These are phyloP conservation scores for Coemansia guatemalensis DNA, from an alignment of 192 early-diverging fungal genomes.

Conservation along the genomic window DNA sequence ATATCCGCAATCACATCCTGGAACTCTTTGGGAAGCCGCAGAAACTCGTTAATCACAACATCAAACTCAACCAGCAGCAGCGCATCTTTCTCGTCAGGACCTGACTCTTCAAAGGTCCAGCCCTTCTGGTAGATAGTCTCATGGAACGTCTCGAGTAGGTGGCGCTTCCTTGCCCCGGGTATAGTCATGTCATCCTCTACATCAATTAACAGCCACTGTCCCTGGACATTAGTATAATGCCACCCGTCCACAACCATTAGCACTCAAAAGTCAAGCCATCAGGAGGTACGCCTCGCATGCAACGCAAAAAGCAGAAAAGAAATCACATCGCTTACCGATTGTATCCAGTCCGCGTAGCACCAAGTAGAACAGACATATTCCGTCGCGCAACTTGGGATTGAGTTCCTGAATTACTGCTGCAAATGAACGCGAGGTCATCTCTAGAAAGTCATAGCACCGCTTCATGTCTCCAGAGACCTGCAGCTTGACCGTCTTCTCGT, in stretches of 20 bases:
- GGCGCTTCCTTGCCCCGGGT: constrained; percentile 68
- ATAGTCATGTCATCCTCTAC: constrained; percentile 96
- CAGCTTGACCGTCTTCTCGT: constrained; percentile 57
- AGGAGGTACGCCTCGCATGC: background rate
- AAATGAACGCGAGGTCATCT: constrained; percentile 95
- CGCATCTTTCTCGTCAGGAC: constrained; percentile 93
- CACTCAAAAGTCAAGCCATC: background rate
- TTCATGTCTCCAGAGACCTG: constrained; percentile 58
- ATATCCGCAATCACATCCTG: constrained; percentile 90
- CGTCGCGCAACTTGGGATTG: constrained; percentile 74
- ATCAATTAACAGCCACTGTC: background rate
- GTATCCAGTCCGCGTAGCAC: constrained; percentile 96
- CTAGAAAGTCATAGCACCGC: constrained; percentile 88
- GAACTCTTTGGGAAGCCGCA: constrained; percentile 69
- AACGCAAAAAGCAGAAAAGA: background rate
- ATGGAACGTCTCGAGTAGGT: constrained; percentile 79
- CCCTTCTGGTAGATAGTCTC: constrained; percentile 73
- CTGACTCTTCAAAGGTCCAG: constrained; percentile 80
- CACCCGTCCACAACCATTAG: background rate
- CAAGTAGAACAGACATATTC: constrained; percentile 94
- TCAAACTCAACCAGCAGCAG: constrained; percentile 87
- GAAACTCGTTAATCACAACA: constrained; percentile 86
- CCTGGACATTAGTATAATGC: constrained; percentile 1
- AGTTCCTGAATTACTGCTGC: constrained; percentile 91
- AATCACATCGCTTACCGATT: constrained; percentile 57